A percentile compares a stretch with the other conserved stretches of the same genome.
Evolutionary conservation across 306 rosid species (phyloP).

Genomic region (Vigna angularis): DNA sequence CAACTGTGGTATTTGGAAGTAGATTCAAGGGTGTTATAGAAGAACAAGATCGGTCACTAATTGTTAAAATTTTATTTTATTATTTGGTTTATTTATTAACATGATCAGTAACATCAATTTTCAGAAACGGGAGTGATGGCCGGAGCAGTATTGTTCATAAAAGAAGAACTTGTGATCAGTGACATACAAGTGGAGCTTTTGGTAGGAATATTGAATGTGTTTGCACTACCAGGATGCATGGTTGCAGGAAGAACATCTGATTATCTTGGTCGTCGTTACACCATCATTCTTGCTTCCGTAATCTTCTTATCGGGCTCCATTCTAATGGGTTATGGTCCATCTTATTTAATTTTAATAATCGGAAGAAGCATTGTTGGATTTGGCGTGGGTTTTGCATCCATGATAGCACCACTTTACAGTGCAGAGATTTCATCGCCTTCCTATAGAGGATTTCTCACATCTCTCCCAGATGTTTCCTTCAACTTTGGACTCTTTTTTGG

Average conservation of each 20-base stretch:
- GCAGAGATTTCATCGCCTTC: constrained; percentile 77
- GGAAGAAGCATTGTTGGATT: constrained; percentile 74
- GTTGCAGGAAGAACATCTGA: constrained; percentile 72
- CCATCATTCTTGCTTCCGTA: constrained; percentile 56
- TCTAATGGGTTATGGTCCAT: constrained; percentile 76
- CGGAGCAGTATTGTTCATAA: constrained; percentile 82
- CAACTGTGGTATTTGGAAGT: not conserved
- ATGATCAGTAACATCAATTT: not conserved
- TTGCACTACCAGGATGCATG: constrained; percentile 61
- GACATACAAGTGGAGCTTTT: constrained; percentile 69
- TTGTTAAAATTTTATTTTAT: not conserved
- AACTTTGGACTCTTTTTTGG: constrained; percentile 69
- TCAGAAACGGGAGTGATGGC: constrained; percentile 76
- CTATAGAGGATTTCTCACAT: constrained; percentile 60
- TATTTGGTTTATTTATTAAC: too few relatives aligned
- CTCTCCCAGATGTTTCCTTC: constrained; percentile 68
- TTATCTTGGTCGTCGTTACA: constrained; percentile 72
- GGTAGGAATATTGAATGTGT: constrained; percentile 68
- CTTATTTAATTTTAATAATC: constrained; percentile 51
- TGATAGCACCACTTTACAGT: constrained; percentile 69
- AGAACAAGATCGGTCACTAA: not conserved
- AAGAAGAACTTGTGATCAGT: constrained; percentile 67
- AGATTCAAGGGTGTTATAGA: not conserved
- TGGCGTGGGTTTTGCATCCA: constrained; percentile 77
- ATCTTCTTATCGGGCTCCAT: constrained; percentile 68